Evolutionary conservation across 129 eudicot genomes (phyloP), one percentile per base, ranked within the genome.

Genomic region (Helianthus tuberosus): DNA sequence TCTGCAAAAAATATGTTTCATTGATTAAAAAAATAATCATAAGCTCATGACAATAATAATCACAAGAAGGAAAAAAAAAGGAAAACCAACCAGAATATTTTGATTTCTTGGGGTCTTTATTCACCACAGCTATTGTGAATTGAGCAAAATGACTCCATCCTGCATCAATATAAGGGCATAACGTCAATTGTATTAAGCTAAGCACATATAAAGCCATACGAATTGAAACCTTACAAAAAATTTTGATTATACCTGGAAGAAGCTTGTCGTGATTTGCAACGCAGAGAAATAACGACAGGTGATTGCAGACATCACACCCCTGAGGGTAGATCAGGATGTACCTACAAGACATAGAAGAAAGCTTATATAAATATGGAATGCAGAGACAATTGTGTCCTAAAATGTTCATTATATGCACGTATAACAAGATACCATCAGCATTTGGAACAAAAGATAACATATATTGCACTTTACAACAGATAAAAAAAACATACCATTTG

Each of bases 111-210:
- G 94, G 94, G 84, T 95, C 99, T 77, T 95, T 95, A 74, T 95
- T 95, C 80, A 95, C 99, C 82, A 95, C 97, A 48, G 99, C 92
- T 41, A 95, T 95, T 38, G 99, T 95, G 82, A 95, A 95, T 74
- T 95, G 99, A 0, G 99, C 99, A 87, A 88, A 95, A 83, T 95
- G 99, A 80, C 96, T 89, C 99, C 99, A 95, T 35, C 99, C 99
- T 95, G 85, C 17, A 69, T 69, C 36, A 62, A 60, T 13, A 67
- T 54, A 76, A 11, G 27, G 2, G 27, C 13, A 35, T 25, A 17
- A 14, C 12, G 1, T 5, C 69, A 25, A 55, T 23, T 35, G 11
- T 61, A 14, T 5, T 29, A 29, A 13, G 5, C 44, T 29, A 29
- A 13, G 5, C 44, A 13, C 17, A 13, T 61, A 32, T 13, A 13